phyloP scores from a whole-genome alignment of 495 filamentous ascomycete species.

The Podospora didyma region DNA sequence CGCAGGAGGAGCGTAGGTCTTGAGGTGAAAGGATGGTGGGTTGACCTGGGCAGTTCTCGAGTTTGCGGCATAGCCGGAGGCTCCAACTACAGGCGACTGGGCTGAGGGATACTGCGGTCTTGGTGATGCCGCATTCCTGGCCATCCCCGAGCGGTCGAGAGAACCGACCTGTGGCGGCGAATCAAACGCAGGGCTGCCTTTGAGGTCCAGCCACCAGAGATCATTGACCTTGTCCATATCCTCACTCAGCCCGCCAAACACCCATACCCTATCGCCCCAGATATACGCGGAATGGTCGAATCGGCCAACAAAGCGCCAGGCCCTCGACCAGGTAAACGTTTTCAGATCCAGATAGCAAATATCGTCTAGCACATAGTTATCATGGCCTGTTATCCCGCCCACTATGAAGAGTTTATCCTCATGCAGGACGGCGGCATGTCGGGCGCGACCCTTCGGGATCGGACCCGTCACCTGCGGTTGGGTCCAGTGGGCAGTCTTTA shows the following conservation, averaged over 20 bases:
- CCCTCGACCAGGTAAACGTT: conserved; percentile 95
- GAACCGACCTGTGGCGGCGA: conserved; percentile 65
- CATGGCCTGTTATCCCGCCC: conserved; percentile 83
- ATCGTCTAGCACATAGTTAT: conserved; percentile 86
- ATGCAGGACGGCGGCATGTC: conserved; percentile 90
- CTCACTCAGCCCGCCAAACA: conserved; percentile 90
- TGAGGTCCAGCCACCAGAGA: conserved; percentile 94
- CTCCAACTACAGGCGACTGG: conserved; percentile 44
- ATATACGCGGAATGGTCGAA: conserved; percentile 94
- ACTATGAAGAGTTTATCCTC: conserved; percentile 95
- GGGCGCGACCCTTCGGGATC: conserved; percentile 80
- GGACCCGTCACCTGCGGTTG: conserved; percentile 81
- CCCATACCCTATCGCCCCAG: conserved; percentile 86
- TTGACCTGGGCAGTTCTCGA: conserved; percentile 82
- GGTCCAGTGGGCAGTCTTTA: conserved; percentile 89
- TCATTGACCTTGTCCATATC: conserved; percentile 96
- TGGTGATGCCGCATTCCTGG: conserved; percentile 38
- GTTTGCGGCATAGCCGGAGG: conserved; percentile 82
- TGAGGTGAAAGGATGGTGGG: conserved; percentile 61
- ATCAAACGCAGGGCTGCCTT: conserved; percentile 80
- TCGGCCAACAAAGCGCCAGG: conserved; percentile 88
- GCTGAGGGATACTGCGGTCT: conserved; percentile 36
- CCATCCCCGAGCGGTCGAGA: conserved; percentile 43
- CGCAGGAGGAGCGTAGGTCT: conserved; percentile 63
- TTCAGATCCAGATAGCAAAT: conserved; percentile 94